phyloP scores from a whole-genome alignment of 148 eudicot genomes.

The Rhododendron vialii region DNA sequence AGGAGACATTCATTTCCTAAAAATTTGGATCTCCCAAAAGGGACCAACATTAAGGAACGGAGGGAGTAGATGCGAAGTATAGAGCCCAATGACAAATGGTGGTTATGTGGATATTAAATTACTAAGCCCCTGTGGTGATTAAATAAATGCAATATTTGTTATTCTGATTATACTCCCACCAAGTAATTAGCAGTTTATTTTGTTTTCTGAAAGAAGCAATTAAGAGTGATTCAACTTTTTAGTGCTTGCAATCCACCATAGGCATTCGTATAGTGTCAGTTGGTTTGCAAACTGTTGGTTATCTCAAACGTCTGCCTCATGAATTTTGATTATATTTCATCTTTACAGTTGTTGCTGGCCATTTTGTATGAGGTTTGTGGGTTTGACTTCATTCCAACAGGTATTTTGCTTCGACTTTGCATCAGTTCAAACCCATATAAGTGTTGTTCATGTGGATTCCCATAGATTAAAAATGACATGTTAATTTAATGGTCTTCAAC shows the following conservation, averaged over 20 bases:
- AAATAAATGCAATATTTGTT: neutral
- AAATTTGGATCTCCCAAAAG: neutral
- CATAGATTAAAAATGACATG: neutral
- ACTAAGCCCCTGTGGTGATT: neutral
- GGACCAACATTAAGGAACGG: neutral
- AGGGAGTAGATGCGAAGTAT: neutral
- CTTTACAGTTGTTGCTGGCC: conserved; percentile 14
- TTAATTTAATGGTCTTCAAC: neutral
- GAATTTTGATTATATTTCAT: neutral
- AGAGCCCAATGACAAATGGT: neutral
- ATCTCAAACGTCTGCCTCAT: neutral
- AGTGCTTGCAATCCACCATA: neutral
- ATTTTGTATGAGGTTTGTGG: conserved; percentile 5
- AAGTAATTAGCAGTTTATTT: neutral
- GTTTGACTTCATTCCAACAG: conserved; percentile 2
- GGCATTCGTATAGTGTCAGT: neutral
- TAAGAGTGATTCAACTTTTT: neutral
- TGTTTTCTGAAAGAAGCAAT: neutral
- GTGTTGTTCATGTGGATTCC: neutral
- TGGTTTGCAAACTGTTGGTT: neutral
- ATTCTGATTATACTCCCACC: neutral
- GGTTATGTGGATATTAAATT: neutral
- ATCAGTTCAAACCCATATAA: neutral
- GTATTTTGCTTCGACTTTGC: conserved; percentile 5
- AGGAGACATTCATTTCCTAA: neutral